Evolutionary conservation across 495 filamentous ascomycete species (phyloP).

Genomic region (Copromyces sp.): DNA sequence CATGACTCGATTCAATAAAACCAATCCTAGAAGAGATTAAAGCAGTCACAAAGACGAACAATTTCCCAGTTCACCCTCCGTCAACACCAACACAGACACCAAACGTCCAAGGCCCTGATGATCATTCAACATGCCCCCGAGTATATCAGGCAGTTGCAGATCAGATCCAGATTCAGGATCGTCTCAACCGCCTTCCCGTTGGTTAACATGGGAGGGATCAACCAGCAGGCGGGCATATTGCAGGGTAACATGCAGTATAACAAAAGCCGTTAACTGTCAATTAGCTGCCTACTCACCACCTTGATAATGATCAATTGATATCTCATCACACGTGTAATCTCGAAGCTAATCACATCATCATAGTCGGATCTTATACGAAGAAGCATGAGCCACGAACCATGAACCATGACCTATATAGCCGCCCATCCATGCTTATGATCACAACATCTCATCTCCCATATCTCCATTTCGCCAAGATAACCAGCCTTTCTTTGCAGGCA

Average conservation of each 20-base stretch:
- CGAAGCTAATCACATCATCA: not conserved
- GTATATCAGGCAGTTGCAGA: not conserved
- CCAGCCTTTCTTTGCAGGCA: not conserved
- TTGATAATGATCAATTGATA: not conserved
- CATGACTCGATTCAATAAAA: not conserved
- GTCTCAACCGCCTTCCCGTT: not conserved
- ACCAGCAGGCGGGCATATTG: not conserved
- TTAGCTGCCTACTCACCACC: not conserved
- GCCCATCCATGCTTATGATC: not conserved
- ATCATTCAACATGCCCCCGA: not conserved
- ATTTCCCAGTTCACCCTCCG: not conserved
- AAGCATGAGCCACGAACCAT: too few relatives aligned
- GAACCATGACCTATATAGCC: not conserved
- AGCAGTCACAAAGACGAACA: not conserved
- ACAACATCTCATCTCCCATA: not conserved
- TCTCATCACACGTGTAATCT: not conserved
- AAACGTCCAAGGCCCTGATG: not conserved
- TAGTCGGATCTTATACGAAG: not conserved
- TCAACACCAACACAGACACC: not conserved
- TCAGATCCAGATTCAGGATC: not conserved
- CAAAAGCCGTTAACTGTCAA: not conserved
- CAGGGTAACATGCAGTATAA: not conserved
- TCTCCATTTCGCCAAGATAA: not conserved
- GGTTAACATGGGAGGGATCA: not conserved
- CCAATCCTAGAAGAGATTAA: not conserved